Evolutionary conservation across 2,329 filamentous ascomycete species (phyloP).

Genomic region (Zymoseptoria passerinii): DNA sequence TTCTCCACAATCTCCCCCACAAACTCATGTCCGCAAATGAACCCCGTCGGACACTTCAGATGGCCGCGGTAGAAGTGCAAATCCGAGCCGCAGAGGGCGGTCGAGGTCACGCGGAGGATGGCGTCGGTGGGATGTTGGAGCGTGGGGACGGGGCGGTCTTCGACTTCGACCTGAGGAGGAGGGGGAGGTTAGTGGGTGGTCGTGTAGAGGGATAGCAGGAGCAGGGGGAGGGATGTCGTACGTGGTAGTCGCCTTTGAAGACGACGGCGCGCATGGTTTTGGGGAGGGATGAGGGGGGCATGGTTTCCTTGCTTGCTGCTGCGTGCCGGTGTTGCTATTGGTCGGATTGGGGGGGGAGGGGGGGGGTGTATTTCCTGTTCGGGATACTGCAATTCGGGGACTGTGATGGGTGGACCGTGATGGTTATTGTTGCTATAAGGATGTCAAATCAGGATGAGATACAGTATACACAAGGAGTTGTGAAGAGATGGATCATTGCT

Average conservation of each 20-base stretch:
- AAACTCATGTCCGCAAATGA: slow-evolving; percentile 72
- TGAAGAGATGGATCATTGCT: too few species aligned
- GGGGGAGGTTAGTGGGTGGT: neutral
- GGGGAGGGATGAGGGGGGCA: slow-evolving; percentile 4
- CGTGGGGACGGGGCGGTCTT: slow-evolving; percentile 70
- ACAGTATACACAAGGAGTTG: neutral
- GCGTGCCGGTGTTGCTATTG: neutral
- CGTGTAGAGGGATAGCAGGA: neutral
- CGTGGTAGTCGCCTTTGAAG: slow-evolving; percentile 67
- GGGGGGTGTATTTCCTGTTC: neutral
- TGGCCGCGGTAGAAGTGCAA: slow-evolving; percentile 80
- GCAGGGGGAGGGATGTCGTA: slow-evolving; percentile 17
- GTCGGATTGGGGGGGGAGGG: too few species aligned
- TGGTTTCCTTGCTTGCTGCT: neutral
- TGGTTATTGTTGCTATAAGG: neutral
- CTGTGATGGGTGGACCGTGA: neutral
- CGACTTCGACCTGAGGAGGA: slow-evolving; percentile 50
- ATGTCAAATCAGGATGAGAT: too few species aligned
- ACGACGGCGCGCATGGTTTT: slow-evolving; percentile 78
- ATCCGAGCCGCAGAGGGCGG: slow-evolving; percentile 82
- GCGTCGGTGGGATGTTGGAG: slow-evolving; percentile 65
- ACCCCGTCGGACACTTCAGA: slow-evolving; percentile 57
- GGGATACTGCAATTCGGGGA: neutral
- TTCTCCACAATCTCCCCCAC: slow-evolving; percentile 64
- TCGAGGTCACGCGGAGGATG: slow-evolving; percentile 73